Conservation (phyloP, 768 basidiomycete species). For the Leccinum fibrillosum region DNA sequence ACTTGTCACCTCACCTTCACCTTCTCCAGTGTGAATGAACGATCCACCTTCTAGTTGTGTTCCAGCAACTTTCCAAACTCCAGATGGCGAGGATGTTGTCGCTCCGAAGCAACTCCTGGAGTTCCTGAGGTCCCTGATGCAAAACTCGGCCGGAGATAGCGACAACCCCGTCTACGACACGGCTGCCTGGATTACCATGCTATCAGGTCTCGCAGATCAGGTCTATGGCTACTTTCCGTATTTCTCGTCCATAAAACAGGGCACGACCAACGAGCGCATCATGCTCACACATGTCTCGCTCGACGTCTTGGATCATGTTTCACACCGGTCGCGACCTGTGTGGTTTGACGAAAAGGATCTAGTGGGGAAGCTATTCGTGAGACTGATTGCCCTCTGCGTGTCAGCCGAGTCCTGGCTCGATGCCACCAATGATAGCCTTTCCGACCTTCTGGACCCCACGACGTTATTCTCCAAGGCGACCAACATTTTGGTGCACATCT, state of each 20-base stretch:
- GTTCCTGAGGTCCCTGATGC: slow-evolving; percentile 40
- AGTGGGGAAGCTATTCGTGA: slow-evolving; percentile 46
- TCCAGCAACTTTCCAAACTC: slow-evolving; percentile 33
- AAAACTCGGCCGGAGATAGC: slow-evolving; percentile 33
- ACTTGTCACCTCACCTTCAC: neutral
- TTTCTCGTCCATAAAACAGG: slow-evolving; percentile 49
- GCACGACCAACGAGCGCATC: slow-evolving; percentile 54
- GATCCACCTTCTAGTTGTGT: slow-evolving; percentile 22
- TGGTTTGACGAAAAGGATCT: slow-evolving; percentile 44
- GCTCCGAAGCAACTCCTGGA: slow-evolving; percentile 40
- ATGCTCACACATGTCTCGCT: slow-evolving; percentile 52
- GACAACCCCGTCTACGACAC: slow-evolving; percentile 33
- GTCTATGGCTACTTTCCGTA: slow-evolving; percentile 55
- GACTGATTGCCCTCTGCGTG: slow-evolving; percentile 51
- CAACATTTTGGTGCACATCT: slow-evolving; percentile 40
- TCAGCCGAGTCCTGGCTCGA: slow-evolving; percentile 60
- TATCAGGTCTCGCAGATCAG: slow-evolving; percentile 50
- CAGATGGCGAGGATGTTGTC: slow-evolving; percentile 20
- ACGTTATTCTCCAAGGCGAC: slow-evolving; percentile 48
- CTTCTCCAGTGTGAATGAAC: slow-evolving; percentile 19
- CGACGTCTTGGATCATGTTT: slow-evolving; percentile 50
- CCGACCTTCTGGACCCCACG: slow-evolving; percentile 43
- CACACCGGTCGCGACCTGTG: slow-evolving; percentile 49
- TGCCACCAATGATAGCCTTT: slow-evolving; percentile 36
- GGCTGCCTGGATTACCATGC: slow-evolving; percentile 47